Conservation (phyloP, 2,329 filamentous ascomycete genomes). For the Mycosphaerella sp. region DNA sequence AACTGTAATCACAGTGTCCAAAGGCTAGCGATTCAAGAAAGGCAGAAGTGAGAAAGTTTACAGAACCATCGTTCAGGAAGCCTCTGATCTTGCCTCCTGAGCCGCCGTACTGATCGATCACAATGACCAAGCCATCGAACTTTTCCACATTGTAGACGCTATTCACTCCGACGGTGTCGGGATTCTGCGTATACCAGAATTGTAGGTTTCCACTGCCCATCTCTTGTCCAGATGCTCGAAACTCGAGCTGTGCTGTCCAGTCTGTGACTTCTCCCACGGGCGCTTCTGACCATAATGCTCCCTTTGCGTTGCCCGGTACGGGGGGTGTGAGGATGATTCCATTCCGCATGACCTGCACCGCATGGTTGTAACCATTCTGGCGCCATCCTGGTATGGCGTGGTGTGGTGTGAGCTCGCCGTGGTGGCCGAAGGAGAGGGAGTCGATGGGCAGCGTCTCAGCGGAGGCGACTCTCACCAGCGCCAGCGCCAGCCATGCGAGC, state of each 20-base stretch:
- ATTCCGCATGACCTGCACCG: constrained; percentile 67
- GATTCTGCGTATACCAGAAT: constrained; percentile 76
- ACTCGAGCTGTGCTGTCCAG: constrained; percentile 80
- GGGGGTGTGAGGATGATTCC: constrained; percentile 87
- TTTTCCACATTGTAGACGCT: constrained; percentile 78
- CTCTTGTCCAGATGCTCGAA: constrained; percentile 80
- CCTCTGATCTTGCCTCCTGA: constrained; percentile 74
- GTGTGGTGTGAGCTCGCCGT: constrained; percentile 60
- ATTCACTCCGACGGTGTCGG: constrained; percentile 57
- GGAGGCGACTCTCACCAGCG: constrained; percentile 23
- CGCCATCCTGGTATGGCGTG: constrained; percentile 52
- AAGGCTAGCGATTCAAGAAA: constrained; percentile 82
- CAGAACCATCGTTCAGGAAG: constrained; percentile 86
- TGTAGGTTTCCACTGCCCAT: constrained; percentile 83
- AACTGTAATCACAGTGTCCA: constrained; percentile 82
- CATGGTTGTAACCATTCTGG: constrained; percentile 49
- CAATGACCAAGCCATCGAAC: constrained; percentile 86
- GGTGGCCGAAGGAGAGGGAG: constrained; percentile 65
- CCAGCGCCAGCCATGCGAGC: constrained; percentile 25
- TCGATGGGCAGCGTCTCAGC: constrained; percentile 26
- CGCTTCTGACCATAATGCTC: constrained; percentile 71
- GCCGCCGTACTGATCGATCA: constrained; percentile 77
- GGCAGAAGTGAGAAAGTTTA: constrained; percentile 68
- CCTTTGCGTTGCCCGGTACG: constrained; percentile 75
- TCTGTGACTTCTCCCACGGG: constrained; percentile 46